Evolutionary conservation across 2,329 filamentous ascomycete genomes (phyloP).

Genomic region (Fusarium newnesense): DNA sequence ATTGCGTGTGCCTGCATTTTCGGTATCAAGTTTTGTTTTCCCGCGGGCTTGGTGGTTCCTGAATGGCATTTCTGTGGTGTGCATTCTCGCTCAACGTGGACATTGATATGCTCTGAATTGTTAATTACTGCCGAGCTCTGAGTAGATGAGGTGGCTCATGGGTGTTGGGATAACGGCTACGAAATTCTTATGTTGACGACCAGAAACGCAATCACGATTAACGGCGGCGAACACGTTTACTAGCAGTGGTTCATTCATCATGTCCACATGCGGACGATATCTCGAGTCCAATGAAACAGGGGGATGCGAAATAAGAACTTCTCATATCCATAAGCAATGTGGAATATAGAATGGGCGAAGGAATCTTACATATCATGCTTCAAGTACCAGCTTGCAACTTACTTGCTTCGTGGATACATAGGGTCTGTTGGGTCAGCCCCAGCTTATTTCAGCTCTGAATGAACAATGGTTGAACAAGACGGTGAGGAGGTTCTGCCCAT

Average conservation of each 20-base stretch:
- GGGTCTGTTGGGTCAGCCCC: background rate
- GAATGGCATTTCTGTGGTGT: background rate
- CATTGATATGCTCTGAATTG: background rate
- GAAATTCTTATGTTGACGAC: slow-evolving; percentile 24
- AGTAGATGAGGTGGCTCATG: background rate
- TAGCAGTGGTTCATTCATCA: background rate
- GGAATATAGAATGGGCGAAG: background rate
- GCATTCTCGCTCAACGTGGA: background rate
- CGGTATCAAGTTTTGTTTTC: background rate
- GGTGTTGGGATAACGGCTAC: background rate
- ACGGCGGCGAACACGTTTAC: slow-evolving; percentile 9
- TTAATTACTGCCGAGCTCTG: background rate
- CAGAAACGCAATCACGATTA: slow-evolving; percentile 31
- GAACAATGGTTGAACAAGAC: background rate
- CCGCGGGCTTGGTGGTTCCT: background rate
- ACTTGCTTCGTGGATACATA: background rate
- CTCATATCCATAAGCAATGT: slow-evolving; percentile 7
- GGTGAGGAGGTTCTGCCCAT: background rate
- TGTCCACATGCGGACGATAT: background rate
- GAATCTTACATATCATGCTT: background rate
- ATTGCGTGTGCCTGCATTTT: slow-evolving; percentile 6
- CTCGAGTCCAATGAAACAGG: background rate
- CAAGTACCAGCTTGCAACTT: slow-evolving; percentile 26
- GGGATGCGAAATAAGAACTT: background rate
- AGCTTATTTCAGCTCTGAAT: background rate